Conservation (phyloP, 139 green algal genomes). For the Chlorella ohadii region DNA sequence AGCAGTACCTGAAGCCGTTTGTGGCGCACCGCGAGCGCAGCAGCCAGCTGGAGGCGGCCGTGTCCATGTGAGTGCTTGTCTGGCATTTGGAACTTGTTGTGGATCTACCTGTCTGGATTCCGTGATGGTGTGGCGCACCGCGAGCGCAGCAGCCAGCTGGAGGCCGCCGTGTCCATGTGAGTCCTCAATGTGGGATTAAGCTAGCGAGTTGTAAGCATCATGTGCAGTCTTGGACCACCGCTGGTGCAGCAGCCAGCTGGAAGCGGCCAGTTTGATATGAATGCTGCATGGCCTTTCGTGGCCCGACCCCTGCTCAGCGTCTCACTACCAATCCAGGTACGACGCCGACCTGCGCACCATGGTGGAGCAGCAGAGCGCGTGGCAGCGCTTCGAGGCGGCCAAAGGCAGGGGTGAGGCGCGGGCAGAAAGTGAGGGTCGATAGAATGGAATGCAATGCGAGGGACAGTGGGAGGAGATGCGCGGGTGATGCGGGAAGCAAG, state of each 20-base stretch:
- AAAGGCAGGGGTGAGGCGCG: background rate
- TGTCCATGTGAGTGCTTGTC: background rate
- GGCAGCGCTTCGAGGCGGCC: constrained; percentile 34
- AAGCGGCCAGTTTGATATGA: background rate
- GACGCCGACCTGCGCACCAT: background rate
- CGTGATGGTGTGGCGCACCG: constrained; percentile 7
- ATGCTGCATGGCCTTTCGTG: background rate
- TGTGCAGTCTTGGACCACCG: too few relatives aligned
- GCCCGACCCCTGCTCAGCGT: too few relatives aligned
- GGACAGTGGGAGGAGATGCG: too few relatives aligned
- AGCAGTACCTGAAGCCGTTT: constrained; percentile 28
- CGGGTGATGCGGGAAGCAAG: too few relatives aligned
- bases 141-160: constrained; percentile 16
- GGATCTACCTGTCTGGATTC: too few relatives aligned
- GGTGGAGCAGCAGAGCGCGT: constrained; percentile 18
- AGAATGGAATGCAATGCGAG: background rate
- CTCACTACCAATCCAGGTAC: too few relatives aligned
- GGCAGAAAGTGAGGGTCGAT: background rate
- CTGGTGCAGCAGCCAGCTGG: constrained; percentile 13
- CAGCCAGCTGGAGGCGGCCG: constrained; percentile 25
- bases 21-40: constrained; percentile 19
- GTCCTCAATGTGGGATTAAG: background rate
- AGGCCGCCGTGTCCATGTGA: constrained; percentile 11
- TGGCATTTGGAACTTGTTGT: too few relatives aligned
- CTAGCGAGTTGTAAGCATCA: too few relatives aligned